Percentiles rank a stretch among this genome's conserved stretches.
Evolutionary conservation across 176 grass and related monocot genomes (phyloP).

Genomic region (Urochloa ruziziensis): DNA sequence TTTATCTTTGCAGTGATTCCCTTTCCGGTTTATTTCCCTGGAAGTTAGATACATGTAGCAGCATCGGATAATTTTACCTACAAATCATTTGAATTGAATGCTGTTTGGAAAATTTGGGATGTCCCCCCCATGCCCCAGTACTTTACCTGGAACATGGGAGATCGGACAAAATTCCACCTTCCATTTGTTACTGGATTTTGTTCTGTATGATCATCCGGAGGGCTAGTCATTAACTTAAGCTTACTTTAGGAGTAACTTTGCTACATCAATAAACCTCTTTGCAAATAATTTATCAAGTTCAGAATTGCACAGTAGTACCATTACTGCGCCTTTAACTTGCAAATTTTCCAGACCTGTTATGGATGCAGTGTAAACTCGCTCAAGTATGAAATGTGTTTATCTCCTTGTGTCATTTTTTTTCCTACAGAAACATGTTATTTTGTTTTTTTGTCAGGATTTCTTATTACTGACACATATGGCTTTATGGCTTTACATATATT

Average conservation of each 20-base stretch:
- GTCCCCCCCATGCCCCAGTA: neutral
- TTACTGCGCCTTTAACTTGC: neutral
- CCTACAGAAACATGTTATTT: neutral
- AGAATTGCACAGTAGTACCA: neutral
- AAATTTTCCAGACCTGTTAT: neutral
- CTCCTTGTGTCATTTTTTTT: slow-evolving; percentile 9
- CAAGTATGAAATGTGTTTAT: neutral
- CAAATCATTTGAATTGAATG: neutral
- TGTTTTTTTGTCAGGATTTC: neutral
- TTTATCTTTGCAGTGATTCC: no score
- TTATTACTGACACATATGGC: slow-evolving; percentile 13
- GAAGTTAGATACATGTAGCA: no score
- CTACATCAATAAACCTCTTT: neutral
- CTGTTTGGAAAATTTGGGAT: neutral
- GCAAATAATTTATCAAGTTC: slow-evolving; percentile 12
- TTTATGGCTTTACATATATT: neutral
- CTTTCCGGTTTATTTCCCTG: no score
- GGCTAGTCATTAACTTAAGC: neutral
- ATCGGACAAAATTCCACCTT: neutral
- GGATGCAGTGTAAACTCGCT: neutral
- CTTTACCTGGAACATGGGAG: neutral
- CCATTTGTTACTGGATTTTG: neutral
- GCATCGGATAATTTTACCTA: neutral
- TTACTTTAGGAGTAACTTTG: neutral
- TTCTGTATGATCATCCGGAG: slow-evolving; percentile 3